phyloP scores from a whole-genome alignment of 176 grass and related monocot genomes.

The Eragrostis curvula region DNA sequence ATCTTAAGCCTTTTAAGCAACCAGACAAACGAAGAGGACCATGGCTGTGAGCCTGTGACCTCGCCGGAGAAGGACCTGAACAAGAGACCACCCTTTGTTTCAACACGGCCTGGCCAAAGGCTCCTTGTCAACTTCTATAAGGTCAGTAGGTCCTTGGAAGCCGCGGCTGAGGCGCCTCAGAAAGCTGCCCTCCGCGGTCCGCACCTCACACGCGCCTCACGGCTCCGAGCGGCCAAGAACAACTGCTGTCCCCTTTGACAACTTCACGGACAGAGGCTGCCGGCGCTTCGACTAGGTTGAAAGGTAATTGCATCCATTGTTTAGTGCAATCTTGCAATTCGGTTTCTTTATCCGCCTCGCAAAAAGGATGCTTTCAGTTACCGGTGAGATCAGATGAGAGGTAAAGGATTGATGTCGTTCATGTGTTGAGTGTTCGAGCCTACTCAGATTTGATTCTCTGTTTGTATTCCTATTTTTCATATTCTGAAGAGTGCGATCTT shows the following conservation, averaged over 20 bases:
- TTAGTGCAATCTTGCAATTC: background rate
- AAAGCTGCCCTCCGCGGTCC: conserved; percentile 35
- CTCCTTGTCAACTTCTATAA: conserved; percentile 23
- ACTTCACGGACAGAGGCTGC: background rate
- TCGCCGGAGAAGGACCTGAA: conserved; percentile 39
- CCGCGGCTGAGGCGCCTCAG: conserved; percentile 39
- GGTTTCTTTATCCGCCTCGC: background rate
- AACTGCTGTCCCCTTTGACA: background rate
- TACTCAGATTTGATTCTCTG: background rate
- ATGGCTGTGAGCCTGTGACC: conserved; percentile 5
- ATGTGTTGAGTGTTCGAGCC: conserved; percentile 6
- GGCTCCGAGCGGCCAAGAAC: background rate
- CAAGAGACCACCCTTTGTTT: background rate
- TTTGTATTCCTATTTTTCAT: background rate
- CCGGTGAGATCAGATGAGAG: conserved; percentile 1
- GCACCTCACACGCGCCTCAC: background rate
- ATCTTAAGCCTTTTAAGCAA: background rate
- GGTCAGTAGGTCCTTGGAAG: background rate
- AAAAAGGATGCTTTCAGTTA: background rate
- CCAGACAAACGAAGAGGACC: background rate
- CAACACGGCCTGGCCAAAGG: conserved; percentile 32
- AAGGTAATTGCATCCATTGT: conserved; percentile 19
- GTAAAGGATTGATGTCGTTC: conserved; percentile 5
- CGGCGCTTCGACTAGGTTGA: background rate
- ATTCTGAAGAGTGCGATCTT: conserved; percentile 18